Evolutionary conservation across 805 yeast species (phyloP).

Genomic region (Suhomyces pyralidae): DNA sequence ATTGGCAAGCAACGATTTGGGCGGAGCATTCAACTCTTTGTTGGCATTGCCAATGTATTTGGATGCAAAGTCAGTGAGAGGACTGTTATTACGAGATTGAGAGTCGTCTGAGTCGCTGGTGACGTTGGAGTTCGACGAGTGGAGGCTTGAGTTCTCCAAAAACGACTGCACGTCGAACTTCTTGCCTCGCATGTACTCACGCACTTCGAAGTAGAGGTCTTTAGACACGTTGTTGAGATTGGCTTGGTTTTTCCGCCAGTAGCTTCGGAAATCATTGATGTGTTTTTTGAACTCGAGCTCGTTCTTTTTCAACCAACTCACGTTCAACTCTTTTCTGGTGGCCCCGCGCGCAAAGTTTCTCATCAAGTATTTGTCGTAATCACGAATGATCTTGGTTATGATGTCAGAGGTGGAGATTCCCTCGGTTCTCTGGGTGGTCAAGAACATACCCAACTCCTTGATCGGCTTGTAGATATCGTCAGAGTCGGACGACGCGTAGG

Average conservation of each 20-base stretch:
- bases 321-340: slow-evolving; percentile 91
- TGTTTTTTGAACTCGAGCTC: slow-evolving; percentile 93
- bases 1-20: slow-evolving; percentile 35
- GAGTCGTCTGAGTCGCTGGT: slow-evolving; percentile 29
- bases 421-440: slow-evolving; percentile 94
- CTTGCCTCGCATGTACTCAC: slow-evolving; percentile 62
- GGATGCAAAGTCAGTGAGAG: slow-evolving; percentile 66
- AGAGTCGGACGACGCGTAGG: slow-evolving; percentile 83
- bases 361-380: slow-evolving; percentile 94
- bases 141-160: slow-evolving; percentile 20
- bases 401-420: slow-evolving; percentile 96
- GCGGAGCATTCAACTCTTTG: slow-evolving; percentile 30
- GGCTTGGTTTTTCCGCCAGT: slow-evolving; percentile 73
- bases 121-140: slow-evolving; percentile 11
- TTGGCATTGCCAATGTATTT: slow-evolving; percentile 58
- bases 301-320: slow-evolving; percentile 95
- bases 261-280: slow-evolving; percentile 79
- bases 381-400: slow-evolving; percentile 90
- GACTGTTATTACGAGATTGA: slow-evolving; percentile 38
- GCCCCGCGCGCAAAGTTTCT: slow-evolving; percentile 98
- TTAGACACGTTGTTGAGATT: slow-evolving; percentile 68
- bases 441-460: slow-evolving; percentile 84
- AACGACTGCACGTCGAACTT: slow-evolving; percentile 29
- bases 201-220: slow-evolving; percentile 80
- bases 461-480: slow-evolving; percentile 94